Conservation (phyloP, 768 basidiomycete genomes). For the Terana coerulea region DNA sequence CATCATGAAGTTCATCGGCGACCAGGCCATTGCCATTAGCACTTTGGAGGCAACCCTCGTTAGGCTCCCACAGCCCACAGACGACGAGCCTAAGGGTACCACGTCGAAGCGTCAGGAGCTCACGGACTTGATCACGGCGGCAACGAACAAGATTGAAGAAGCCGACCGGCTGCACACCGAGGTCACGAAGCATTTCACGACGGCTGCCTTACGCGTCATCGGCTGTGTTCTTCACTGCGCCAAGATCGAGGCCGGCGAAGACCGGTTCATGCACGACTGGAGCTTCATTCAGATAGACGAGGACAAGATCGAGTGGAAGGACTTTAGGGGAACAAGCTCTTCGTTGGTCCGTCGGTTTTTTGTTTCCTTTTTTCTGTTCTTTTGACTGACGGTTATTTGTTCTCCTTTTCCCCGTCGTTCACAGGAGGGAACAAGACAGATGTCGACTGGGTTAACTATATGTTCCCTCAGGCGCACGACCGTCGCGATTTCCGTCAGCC, state of each 20-base stretch:
- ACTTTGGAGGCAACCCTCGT: constrained; percentile 19
- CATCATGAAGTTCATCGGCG: constrained; percentile 27
- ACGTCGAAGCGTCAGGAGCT: constrained; percentile 21
- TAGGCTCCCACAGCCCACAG: constrained; percentile 16
- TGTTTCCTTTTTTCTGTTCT: not conserved
- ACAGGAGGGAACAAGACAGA: constrained; percentile 10
- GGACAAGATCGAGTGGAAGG: constrained; percentile 30
- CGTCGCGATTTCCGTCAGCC: constrained; percentile 19
- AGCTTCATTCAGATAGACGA: constrained; percentile 27
- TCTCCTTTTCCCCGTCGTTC: not conserved
- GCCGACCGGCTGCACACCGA: constrained; percentile 26
- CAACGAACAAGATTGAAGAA: constrained; percentile 21
- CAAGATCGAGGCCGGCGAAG: constrained; percentile 21
- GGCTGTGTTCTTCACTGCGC: constrained; percentile 32
- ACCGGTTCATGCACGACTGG: constrained; percentile 33
- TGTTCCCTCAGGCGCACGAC: constrained; percentile 14
- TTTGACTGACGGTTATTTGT: no score
- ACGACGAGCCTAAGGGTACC: constrained; percentile 16
- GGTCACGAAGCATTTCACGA: constrained; percentile 23
- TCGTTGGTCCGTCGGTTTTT: constrained; percentile 17
- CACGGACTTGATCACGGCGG: constrained; percentile 16
- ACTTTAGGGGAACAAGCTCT: constrained; percentile 32
- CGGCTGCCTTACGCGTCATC: constrained; percentile 26
- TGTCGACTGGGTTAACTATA: constrained; percentile 4
- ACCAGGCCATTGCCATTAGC: constrained; percentile 16